A percentile compares a stretch with the other conserved stretches of the same genome.
Evolutionary conservation across 2,329 filamentous ascomycete species (phyloP).

Genomic region (Sporothrix dimorphospora): DNA sequence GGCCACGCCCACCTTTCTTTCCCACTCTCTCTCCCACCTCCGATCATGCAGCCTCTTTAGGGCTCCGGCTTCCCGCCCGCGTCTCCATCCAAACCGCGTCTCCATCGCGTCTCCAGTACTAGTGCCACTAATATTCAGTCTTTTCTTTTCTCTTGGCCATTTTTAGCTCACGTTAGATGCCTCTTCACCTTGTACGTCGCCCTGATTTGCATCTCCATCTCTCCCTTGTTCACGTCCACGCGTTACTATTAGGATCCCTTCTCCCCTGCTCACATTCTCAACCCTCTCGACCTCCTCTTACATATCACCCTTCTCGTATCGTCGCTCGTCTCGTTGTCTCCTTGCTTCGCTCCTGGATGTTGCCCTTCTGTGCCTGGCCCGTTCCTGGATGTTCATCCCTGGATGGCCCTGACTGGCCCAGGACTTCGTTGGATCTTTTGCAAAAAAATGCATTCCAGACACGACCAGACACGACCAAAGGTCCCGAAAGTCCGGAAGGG

Average conservation of each 20-base stretch:
- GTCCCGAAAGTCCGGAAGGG: background rate
- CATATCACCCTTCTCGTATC: background rate
- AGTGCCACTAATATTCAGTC: background rate
- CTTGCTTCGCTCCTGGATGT: conserved; percentile 16
- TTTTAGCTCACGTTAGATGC: background rate
- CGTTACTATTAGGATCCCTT: background rate
- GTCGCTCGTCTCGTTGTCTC: background rate
- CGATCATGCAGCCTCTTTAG: conserved; percentile 13
- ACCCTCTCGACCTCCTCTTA: background rate
- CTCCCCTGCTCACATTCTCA: too few species aligned
- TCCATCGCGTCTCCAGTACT: background rate
- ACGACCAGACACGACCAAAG: background rate
- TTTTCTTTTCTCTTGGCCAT: background rate
- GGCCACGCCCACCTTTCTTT: background rate
- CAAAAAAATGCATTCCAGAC: background rate
- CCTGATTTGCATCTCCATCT: background rate
- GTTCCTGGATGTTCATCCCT: conserved; percentile 14
- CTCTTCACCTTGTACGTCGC: background rate
- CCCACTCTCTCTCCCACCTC: background rate
- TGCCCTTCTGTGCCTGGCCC: background rate
- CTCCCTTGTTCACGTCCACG: conserved; percentile 16
- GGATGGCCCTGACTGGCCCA: background rate
- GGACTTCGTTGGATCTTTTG: too few species aligned
- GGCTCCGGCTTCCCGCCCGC: conserved; percentile 7
- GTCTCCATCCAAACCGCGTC: conserved; percentile 10